Evolutionary conservation across 768 basidiomycete genomes (phyloP).

Genomic region (Boletus pseudo-olivaceus): DNA sequence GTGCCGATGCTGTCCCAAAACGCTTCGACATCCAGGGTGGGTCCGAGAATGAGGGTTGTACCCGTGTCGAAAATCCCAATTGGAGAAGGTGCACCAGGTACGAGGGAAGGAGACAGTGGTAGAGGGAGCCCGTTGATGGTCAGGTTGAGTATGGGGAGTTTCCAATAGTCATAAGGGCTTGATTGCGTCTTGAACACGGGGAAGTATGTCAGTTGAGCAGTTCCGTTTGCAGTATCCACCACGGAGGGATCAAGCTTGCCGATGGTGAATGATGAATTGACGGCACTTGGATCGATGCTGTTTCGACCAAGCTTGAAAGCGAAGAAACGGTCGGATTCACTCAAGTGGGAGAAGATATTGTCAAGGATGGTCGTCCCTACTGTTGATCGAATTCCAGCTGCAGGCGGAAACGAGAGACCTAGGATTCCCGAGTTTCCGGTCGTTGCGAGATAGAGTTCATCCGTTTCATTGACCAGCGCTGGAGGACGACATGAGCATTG

Average conservation of each 20-base stretch:
- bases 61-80: constrained; percentile 65
- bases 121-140: constrained; percentile 43
- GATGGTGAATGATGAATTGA: constrained; percentile 48
- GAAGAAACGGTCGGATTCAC: constrained; percentile 43
- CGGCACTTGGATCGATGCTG: constrained; percentile 13
- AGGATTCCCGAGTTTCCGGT: constrained; percentile 54
- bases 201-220: constrained; percentile 33
- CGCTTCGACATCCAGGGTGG: constrained; percentile 46
- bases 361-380: constrained; percentile 45
- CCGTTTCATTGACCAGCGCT: constrained; percentile 46
- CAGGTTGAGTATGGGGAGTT: constrained; percentile 45
- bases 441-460: constrained; percentile 40
- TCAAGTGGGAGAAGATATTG: constrained; percentile 44
- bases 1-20: constrained; percentile 49
- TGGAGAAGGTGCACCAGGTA: constrained; percentile 37
- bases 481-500: neutral
- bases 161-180: constrained; percentile 53
- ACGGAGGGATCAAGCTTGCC: constrained; percentile 42
- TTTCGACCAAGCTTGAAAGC: constrained; percentile 47
- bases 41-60: constrained; percentile 55
- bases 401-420: constrained; percentile 49
- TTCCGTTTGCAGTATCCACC: constrained; percentile 24
- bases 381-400: constrained; percentile 43
- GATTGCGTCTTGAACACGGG: constrained; percentile 38
- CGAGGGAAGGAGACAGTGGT: constrained; percentile 42